Evolutionary conservation across 805 yeast genomes (phyloP), one percentile per base, ranked within the genome.

Genomic region (Metschnikowia reukaufii): DNA sequence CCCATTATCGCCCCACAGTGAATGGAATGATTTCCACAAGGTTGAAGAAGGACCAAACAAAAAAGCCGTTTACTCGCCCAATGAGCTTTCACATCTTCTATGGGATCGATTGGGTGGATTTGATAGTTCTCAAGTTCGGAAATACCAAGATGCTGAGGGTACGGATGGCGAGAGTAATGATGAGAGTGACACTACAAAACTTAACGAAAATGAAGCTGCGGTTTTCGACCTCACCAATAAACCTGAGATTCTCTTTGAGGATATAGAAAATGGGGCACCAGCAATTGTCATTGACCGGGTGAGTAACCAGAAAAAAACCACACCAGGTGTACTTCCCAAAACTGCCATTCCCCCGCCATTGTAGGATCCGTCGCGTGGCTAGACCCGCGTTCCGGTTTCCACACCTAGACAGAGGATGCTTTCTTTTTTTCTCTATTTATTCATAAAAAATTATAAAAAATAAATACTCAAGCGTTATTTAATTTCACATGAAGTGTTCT

Each of bases 21-120:
- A 67, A 37, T 72, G 77, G 77, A 65, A 70, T 48, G 68, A 70
- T 44, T 72, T 70, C 68, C 65, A 64, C 41, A 67, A 60, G 40
- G 66, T 58, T 0, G 77, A 72, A 49, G 76, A 72, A 10, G 73
- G 73, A 0, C 77, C 77, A 8, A 65, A 66, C 44, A 55, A 58
- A 25, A 60, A 64, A 40, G 46, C 74, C 0, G 59, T 72, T 4
- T 62, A 62, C 44, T 64, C 73, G 15, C 72, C 74, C 0, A 60
- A 61, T 30, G 76, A 73, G 31, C 55, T 73, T n/a, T 64, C 75
- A 12, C 73, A 72, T 47, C 54, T 72, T 25, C 60, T 72, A 17
- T 72, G 77, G 77, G 74, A 72, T 48, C 54, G 74, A 41, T 52
- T 72, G 20, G 77, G 77, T 1, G 74, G 74, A 0, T 49, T 62